Conservation (phyloP, 1,139 yeast species). For the Sugiyamaella paludigena region DNA sequence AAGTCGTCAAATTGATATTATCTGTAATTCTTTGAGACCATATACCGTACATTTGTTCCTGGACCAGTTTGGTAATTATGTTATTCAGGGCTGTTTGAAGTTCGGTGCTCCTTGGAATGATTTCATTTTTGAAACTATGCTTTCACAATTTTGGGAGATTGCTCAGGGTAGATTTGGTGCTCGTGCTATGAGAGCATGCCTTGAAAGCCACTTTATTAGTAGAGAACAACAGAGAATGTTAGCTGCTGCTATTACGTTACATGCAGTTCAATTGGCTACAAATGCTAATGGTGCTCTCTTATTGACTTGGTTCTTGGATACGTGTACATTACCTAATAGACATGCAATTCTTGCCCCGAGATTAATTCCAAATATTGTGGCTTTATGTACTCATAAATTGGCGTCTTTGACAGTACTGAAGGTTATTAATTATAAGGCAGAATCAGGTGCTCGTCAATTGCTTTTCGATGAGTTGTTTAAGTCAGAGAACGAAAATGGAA, state of each 20-base stretch:
- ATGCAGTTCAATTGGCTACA: slow-evolving; percentile 75
- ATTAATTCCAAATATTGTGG: slow-evolving; percentile 60
- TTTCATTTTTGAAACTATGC: slow-evolving; percentile 81
- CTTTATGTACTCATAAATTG: slow-evolving; percentile 76
- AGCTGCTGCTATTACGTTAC: slow-evolving; percentile 76
- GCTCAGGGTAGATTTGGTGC: slow-evolving; percentile 94
- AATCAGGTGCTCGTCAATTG: slow-evolving; percentile 56
- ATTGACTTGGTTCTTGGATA: slow-evolving; percentile 92
- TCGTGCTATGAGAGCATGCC: slow-evolving; percentile 87
- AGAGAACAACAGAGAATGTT: slow-evolving; percentile 69
- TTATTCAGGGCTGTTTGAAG: slow-evolving; percentile 87
- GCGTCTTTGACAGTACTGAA: slow-evolving; percentile 84
- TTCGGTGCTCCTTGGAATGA: slow-evolving; percentile 88
- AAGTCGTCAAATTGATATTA: slow-evolving; percentile 66
- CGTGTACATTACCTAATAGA: slow-evolving; percentile 64
- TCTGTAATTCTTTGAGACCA: slow-evolving; percentile 71
- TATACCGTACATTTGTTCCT: slow-evolving; percentile 82
- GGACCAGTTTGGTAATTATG: slow-evolving; percentile 97
- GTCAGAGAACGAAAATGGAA: slow-evolving; percentile 33
- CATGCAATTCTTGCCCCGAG: slow-evolving; percentile 55
- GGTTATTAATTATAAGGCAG: slow-evolving; percentile 64
- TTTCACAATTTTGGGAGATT: slow-evolving; percentile 75
- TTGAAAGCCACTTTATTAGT: slow-evolving; percentile 69
- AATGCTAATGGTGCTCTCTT: slow-evolving; percentile 87
- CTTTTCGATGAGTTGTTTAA: slow-evolving; percentile 62